Evolutionary conservation across 2,329 filamentous ascomycete genomes (phyloP), one percentile per base, ranked within the genome.

Genomic region (Fusarium sp.): DNA sequence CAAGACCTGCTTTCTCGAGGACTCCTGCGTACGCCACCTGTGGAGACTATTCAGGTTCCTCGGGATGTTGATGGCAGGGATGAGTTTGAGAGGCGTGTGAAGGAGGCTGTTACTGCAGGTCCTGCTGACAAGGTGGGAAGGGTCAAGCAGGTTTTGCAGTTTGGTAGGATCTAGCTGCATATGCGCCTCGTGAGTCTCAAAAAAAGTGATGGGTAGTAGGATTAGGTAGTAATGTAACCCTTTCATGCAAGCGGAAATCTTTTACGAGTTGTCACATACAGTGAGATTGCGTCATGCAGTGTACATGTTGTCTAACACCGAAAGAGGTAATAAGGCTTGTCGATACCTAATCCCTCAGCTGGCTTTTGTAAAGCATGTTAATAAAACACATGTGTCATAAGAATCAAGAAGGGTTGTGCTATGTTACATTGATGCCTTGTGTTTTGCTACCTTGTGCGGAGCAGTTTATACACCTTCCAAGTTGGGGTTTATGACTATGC

Each of bases 111-210:
- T 23, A 33, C 25, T 57, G 32, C 23, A 18, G 37, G 25, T 19
- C 13, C 28, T 30, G 30, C 8, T 28, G 23, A 19, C n/a, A 40
- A 38, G 32, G 52, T 67, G 43, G 64, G 64, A 18, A 58, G 18
- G 30, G 23, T 58, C 11, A 67, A 67, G 35, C 37, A n/a, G 19
- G 50, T 64, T 37, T 25, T 67, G 32, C 42, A 52, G n/a, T 64
- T 67, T 46, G 25, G 37, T 47, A 28, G n/a, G 21, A 33, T 44
- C 30, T 42, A n/a, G 60, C 16, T 42, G 40, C 54, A 15, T 32
- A 32, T n/a, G 21, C 16, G 5, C 0, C 0, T 23, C 19, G 2
- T 1, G 19, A 23, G 42, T 9, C 23, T 59, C 9, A 23, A 15
- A 0, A 6, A 1, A 23, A 5, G n/a, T 58, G 11, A 30, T 42